Conservation (phyloP, 2,329 filamentous ascomycete genomes). For the Fusarium nanum region DNA sequence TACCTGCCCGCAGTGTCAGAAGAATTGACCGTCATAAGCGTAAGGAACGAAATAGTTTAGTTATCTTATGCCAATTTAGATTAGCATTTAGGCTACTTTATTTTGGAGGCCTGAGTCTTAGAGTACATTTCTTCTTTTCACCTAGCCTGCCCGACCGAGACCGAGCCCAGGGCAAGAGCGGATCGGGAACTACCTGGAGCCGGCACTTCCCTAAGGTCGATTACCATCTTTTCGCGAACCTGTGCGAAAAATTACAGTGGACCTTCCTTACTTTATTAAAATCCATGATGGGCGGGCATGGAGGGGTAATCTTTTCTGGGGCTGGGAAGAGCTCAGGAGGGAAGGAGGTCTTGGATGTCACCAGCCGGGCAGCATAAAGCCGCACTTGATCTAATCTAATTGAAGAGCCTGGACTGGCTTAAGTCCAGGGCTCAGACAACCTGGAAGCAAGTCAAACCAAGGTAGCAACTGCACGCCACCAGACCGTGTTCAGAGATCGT, state of each 20-base stretch:
- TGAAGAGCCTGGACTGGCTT: not conserved
- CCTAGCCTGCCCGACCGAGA: not conserved
- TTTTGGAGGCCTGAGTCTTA: too few relatives aligned
- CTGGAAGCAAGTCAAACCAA: slow-evolving; percentile 7
- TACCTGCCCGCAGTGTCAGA: not conserved
- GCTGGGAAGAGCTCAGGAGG: slow-evolving; percentile 10
- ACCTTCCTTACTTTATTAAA: not conserved
- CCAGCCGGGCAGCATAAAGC: slow-evolving; percentile 9
- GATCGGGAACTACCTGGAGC: slow-evolving; percentile 4
- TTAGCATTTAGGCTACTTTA: too few relatives aligned
- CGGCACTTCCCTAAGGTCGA: slow-evolving; percentile 30
- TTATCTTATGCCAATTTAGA: too few relatives aligned
- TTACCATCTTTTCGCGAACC: slow-evolving; percentile 19
- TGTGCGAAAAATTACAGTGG: slow-evolving; percentile 21
- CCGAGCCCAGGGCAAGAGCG: slow-evolving; percentile 5
- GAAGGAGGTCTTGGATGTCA: slow-evolving; percentile 28
- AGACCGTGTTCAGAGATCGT: slow-evolving; percentile 11
- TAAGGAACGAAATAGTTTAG: too few relatives aligned
- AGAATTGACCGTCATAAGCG: too few relatives aligned
- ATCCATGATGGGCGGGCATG: slow-evolving; percentile 2
- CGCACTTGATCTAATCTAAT: not conserved
- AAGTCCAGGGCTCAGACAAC: slow-evolving; percentile 15
- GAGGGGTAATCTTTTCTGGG: slow-evolving; percentile 27
- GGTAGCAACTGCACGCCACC: slow-evolving; percentile 13
- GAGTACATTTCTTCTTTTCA: too few relatives aligned